Base-by-base conservation (phyloP, 805 yeast genomes). In the Kregervanrija fluxuum region DNA sequence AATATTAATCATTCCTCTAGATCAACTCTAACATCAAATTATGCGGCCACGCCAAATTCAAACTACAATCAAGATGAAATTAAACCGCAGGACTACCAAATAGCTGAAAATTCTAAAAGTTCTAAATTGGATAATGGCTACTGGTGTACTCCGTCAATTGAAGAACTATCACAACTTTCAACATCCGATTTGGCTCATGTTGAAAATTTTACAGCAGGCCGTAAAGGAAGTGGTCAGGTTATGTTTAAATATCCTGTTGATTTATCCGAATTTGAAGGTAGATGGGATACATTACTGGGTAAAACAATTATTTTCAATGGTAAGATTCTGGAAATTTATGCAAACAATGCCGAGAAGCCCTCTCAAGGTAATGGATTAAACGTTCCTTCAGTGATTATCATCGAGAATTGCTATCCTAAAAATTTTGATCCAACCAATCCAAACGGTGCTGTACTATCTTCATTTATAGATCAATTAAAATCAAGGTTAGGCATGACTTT, bases 361-460 rank as follows among this genome's bases (percentile, higher is more conserved):
- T 69, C 79, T 0, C 58, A 75, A 35, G 93, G 93, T 0, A 62
- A 69, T 44, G 93, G 90, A 1, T 56, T 85, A 42, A 85, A 85
- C 56, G 85, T 83, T 14, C 90, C 90, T 5, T 88, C 93, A 0
- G 80, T 81, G 0, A 75, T 85, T 5, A 77, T 86, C 0, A 53
- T 85, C 35, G 87, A 82, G 54, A 74, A 74, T 35, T 69, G 80
- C 22, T 76, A 67, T 48, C 88, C 90, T 3, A 54, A 63, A 9
- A 60, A 57, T 40, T 49, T 52, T 33, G 59, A 63, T 30, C 60
- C 69, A 3, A 48, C 64, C 22, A 70, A 69, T 22, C 60, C 65
- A 10, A 22, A 22, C 28, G 28, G 28, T 22, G 28, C 28, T 6
- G 2, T 22, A 22, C 28, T 22, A 5, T 22, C 28, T 22, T 22